phyloP scores from a whole-genome alignment of 805 yeast genomes.

The Lachancea quebecensis region DNA sequence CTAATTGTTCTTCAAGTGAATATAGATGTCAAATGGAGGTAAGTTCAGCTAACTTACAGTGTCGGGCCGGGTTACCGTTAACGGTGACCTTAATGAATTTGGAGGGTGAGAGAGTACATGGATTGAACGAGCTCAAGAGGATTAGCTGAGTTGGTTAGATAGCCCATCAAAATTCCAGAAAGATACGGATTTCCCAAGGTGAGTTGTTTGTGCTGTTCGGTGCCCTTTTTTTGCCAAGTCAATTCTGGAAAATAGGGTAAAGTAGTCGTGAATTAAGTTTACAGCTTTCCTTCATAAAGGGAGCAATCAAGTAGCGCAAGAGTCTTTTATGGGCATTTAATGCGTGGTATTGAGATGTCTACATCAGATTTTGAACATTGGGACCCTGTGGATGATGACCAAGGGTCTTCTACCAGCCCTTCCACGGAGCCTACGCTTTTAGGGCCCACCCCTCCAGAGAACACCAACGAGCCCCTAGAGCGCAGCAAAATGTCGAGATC shows the following conservation, averaged over 20 bases:
- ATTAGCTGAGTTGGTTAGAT: too few species aligned
- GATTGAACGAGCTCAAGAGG: too few species aligned
- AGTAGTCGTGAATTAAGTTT: too few species aligned
- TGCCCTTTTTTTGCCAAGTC: too few species aligned
- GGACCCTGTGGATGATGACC: slow-evolving; percentile 18
- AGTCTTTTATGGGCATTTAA: background rate
- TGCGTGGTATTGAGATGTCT: background rate
- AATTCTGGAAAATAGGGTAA: too few species aligned
- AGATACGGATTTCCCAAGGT: too few species aligned
- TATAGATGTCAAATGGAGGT: background rate
- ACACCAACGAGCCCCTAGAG: background rate
- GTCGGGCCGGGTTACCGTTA: too few species aligned
- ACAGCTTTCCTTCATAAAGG: background rate
- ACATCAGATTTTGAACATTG: slow-evolving; percentile 15
- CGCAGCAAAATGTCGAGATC: slow-evolving; percentile 3
- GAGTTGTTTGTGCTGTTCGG: too few species aligned
- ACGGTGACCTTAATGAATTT: too few species aligned
- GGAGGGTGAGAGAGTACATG: too few species aligned
- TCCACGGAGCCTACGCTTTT: background rate
- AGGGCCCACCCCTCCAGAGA: background rate
- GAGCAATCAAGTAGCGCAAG: background rate
- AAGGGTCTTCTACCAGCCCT: background rate
- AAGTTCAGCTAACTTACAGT: background rate
- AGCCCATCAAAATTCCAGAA: too few species aligned
- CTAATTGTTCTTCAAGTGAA: background rate